phyloP scores from a whole-genome alignment of 371 early-diverging fungal species.

The Nematocida major region DNA sequence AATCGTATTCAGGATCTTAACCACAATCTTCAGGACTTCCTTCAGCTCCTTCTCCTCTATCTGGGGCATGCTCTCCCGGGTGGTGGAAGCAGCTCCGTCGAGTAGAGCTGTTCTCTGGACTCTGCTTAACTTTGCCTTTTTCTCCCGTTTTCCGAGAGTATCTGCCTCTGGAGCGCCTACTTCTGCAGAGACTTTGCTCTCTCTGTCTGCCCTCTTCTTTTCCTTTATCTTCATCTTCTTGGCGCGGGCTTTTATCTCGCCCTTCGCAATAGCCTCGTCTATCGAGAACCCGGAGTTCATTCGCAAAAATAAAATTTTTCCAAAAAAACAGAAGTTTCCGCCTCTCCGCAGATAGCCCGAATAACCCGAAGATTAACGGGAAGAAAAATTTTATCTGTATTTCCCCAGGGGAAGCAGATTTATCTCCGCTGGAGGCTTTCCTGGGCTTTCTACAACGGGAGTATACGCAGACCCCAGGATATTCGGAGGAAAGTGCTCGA shows the following conservation, averaged over 20 bases:
- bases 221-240: conserved; percentile 12
- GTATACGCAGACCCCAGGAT: too few species aligned
- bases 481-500: too few species aligned
- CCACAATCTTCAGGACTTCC: conserved; percentile 37
- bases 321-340: too few species aligned
- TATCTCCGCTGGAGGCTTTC: too few species aligned
- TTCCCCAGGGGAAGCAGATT: too few species aligned
- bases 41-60: conserved; percentile 33
- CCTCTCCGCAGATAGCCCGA: too few species aligned
- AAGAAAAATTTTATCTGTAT: too few species aligned
- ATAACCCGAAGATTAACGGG: too few species aligned
- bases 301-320: neutral
- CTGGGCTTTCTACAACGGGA: too few species aligned
- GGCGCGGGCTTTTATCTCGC: neutral
- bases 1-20: conserved; percentile 43
- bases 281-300: conserved; percentile 41
- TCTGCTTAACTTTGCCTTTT: conserved; percentile 20
- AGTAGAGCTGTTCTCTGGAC: conserved; percentile 3
- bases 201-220: conserved; percentile 3
- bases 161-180: neutral
- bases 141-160: neutral
- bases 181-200: neutral
- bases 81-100: neutral
- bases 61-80: neutral
- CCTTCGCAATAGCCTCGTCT: conserved; percentile 24